Percentiles rank a stretch among this genome's conserved stretches.
Evolutionary conservation across 192 early-diverging fungal genomes (phyloP).

Genomic region (Globomyces pollinis-pini): DNA sequence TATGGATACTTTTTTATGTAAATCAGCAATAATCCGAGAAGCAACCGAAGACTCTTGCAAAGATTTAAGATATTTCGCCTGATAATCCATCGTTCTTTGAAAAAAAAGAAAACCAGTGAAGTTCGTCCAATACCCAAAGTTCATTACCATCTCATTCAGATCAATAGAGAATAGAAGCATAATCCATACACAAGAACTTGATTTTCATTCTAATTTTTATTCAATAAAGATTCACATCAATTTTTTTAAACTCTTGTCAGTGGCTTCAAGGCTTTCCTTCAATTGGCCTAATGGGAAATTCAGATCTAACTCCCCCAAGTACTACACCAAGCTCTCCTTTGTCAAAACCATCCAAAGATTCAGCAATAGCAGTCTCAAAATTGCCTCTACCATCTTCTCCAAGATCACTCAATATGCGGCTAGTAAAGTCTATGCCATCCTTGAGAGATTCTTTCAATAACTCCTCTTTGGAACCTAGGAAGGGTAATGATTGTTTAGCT

Average conservation of each 20-base stretch:
- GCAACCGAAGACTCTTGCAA: background rate
- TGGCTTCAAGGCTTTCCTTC: background rate
- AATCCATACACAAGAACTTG: background rate
- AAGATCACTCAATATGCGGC: background rate
- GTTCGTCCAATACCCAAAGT: too few relatives aligned
- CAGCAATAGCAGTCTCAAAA: background rate
- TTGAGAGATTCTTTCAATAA: background rate
- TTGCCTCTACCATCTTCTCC: background rate
- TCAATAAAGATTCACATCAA: background rate
- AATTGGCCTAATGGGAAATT: too few relatives aligned
- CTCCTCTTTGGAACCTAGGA: background rate
- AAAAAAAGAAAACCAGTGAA: background rate
- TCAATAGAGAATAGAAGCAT: background rate
- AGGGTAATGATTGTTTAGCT: background rate
- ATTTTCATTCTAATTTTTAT: background rate
- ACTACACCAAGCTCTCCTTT: background rate
- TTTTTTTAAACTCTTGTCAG: background rate
- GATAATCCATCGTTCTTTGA: background rate
- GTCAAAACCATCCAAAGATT: background rate
- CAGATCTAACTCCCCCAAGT: too few relatives aligned
- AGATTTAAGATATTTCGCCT: background rate
- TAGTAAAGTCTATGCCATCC: background rate
- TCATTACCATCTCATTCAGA: too few relatives aligned
- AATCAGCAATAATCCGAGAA: background rate
- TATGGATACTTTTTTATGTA: conserved; percentile 9